Evolutionary conservation across 202 grass and related monocot genomes (phyloP), one percentile per base, ranked within the genome.

Genomic region (Setaria italica): DNA sequence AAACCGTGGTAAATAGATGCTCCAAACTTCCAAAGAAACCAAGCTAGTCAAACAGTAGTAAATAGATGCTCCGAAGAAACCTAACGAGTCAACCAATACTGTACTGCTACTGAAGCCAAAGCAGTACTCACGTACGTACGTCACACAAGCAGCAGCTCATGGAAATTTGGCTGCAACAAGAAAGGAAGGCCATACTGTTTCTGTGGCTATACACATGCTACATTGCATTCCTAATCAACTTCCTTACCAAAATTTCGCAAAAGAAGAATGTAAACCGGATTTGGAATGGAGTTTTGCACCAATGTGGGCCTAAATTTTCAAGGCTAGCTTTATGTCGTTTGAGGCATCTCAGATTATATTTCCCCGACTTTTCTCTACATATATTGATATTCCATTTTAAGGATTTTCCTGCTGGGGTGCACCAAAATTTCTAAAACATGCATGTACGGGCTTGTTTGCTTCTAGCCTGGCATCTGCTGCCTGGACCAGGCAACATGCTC

Each of bases 1-100:
- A 87, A 60, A 79, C 73, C 15, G 21, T 59, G 66, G 84, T 90
- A 83, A 80, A 39, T 35, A 75, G 47, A 42, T 74, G 49, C 30
- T 67, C 48, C 35, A 15, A 14, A 16, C 65, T 32, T 60, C 48
- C 37, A 15, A 3, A 12, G 30, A 62, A 71, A 70, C 30, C 46
- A 32, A 14, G 0, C 3, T 15, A 50, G 80, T 60, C 55, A 84
- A 71, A 20, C 21, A 75, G 34, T 53, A 37, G 47, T 74, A 19
- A 73, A 73, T 49, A 53, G 21, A 73, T 73, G 70, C 70, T 50
- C 70, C 7, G 30, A 33, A 5, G 25, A 25, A 76, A 75, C 32
- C 19, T 58, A 3, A 3, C n/a, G 20, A 78, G 72, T 33, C 46
- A 83, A 78, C 35, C n/a, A 85, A 62, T 43, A 54, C 62, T 53